Base-by-base conservation (phyloP, 176 grass and related monocot species). In the Triticum monococcum region DNA sequence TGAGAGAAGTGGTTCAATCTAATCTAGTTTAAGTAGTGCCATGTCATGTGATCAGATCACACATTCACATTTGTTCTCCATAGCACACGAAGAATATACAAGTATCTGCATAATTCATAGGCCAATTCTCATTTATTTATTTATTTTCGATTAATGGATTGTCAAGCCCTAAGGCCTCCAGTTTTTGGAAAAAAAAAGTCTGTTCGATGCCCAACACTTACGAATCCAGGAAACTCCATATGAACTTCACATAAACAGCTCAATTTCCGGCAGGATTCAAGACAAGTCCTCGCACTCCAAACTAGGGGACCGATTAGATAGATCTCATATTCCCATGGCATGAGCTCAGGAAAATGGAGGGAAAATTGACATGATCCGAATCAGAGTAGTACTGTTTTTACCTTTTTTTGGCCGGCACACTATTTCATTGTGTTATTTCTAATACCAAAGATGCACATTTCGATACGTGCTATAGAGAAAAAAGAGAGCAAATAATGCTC, bases 11-110 rank as follows among this genome's bases (percentile, higher is more conserved):
- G 71, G 14, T 14, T 46, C 8, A 8, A 52, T 75, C 30, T 76
- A 76, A 12, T 76, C 18, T 76, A 76, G 0, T 31, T 46, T 10
- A 12, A 76, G 25, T 22, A 8, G 28, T 8, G 67, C 9, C 46
- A 8, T n/a, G 50, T 43, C 76, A 86, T 78, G 79, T 78, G 84
- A 77, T 78, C 50, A 81, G 63, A 81, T 81, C 78, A 46, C 6
- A 85, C 62, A 67, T 22, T 36, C 43, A 60, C 70, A 81, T 77
- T 77, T 22, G 37, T 18, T 83, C 25, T 7, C 64, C 24, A 10
- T 9, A 48, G 22, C 60, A 16, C 48, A 52, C 14, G 4, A 17
- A 52, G 14, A 52, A 52, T 16, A 52, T 17, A 52, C 25, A 52
- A 52, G 48, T 52, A 17, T 16, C 48, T 52, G 48, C 48, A 52